Evolutionary conservation across 306 rosid species (phyloP).

Genomic region (Sophora flavescens): DNA sequence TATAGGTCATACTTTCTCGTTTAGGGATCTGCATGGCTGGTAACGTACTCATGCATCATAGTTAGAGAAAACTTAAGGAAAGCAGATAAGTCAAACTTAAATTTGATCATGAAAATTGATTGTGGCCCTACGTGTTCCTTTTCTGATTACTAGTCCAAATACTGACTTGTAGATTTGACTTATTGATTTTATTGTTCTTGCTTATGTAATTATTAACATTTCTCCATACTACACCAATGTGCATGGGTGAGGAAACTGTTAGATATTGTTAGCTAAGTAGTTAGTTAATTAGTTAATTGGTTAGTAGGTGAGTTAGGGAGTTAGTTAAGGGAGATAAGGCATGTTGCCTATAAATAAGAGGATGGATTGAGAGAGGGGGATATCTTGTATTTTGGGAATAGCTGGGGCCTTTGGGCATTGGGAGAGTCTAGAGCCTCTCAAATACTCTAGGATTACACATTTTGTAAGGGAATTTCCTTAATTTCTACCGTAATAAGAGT

Average conservation of each 20-base stretch:
- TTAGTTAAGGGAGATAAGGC: too few relatives aligned
- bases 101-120: conserved; percentile 28
- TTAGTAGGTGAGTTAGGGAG: too few relatives aligned
- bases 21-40: conserved; percentile 24
- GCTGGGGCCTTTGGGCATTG: too few relatives aligned
- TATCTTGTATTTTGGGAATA: too few relatives aligned
- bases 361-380: too few relatives aligned
- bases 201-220: conserved; percentile 26
- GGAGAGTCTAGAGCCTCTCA: too few relatives aligned
- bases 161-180: conserved; percentile 21
- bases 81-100: not conserved
- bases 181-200: conserved; percentile 27
- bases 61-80: conserved; percentile 26
- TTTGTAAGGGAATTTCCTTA: too few relatives aligned
- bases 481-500: too few relatives aligned
- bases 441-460: too few relatives aligned
- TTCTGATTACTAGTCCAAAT: not conserved
- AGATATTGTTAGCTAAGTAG: too few relatives aligned
- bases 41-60: conserved; percentile 12
- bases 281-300: too few relatives aligned
- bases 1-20: conserved; percentile 33
- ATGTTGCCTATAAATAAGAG: too few relatives aligned
- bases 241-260: conserved; percentile 10
- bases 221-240: conserved; percentile 25
- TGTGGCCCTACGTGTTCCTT: conserved; percentile 24